These are phyloP conservation scores for Pholiota molesta DNA, from an alignment of 768 basidiomycete species.

Conservation along the genomic window DNA sequence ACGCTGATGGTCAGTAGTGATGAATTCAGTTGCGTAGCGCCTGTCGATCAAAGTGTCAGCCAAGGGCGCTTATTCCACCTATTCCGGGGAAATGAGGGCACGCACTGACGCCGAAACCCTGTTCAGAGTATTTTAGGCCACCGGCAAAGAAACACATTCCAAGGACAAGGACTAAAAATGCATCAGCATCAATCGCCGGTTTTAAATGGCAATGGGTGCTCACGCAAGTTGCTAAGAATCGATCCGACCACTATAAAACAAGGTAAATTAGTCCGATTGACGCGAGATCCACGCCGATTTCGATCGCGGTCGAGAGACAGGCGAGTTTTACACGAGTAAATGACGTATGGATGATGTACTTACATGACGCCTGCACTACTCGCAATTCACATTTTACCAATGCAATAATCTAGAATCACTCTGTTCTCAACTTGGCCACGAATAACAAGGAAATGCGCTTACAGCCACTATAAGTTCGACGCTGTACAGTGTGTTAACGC, in stretches of 20 bases:
- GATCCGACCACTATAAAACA: constrained; percentile 73
- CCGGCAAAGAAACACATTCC: constrained; percentile 94
- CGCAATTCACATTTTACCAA: constrained; percentile 58
- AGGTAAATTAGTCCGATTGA: constrained; percentile 17
- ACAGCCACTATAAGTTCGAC: constrained; percentile 82
- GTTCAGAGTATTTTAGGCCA: constrained; percentile 76
- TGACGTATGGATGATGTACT: constrained; percentile 32
- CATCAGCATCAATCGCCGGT: constrained; percentile 5
- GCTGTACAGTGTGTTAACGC: constrained; percentile 30
- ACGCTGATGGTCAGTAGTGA: constrained; percentile 80
- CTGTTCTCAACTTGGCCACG: background rate
- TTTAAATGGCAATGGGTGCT: constrained; percentile 30
- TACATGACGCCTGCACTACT: constrained; percentile 83
- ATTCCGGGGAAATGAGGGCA: constrained; percentile 25
- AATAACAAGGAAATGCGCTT: constrained; percentile 29
- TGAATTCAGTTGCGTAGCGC: constrained; percentile 71
- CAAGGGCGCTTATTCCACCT: background rate
- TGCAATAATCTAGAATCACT: constrained; percentile 45
- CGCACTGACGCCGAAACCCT: constrained; percentile 77
- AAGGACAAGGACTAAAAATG: constrained; percentile 65
- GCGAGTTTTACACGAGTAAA: background rate
- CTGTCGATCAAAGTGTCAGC: constrained; percentile 24
- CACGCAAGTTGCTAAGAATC: constrained; percentile 82
- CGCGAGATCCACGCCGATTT: background rate
- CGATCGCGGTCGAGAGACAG: background rate